A percentile compares a stretch with the other conserved stretches of the same genome.
Conservation (phyloP, 768 basidiomycete species). For the Floccularia luteovirens region DNA sequence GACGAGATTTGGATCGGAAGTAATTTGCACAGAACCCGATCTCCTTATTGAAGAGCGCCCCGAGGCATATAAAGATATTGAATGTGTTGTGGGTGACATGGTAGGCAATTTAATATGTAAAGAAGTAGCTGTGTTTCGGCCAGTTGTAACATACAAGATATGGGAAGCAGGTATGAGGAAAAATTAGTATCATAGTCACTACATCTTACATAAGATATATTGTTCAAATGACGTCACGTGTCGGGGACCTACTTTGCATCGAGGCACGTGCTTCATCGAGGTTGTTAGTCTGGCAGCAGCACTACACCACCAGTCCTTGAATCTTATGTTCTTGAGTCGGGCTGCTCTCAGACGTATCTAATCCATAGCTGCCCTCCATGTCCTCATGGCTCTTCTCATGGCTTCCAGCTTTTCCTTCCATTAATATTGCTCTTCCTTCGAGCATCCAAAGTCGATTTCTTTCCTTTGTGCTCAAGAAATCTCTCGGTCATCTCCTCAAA, state of each 20-base stretch:
- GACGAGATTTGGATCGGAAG: slow-evolving; percentile 25
- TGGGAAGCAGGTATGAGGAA: slow-evolving; percentile 13
- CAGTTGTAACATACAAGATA: slow-evolving; percentile 30
- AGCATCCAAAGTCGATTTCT: slow-evolving; percentile 83
- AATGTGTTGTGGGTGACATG: slow-evolving; percentile 27
- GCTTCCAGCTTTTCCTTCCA: slow-evolving; percentile 56
- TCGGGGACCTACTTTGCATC: too few species aligned
- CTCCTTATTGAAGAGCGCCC: slow-evolving; percentile 30
- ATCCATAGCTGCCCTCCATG: too few species aligned
- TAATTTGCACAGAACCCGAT: slow-evolving; percentile 25
- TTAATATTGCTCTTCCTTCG: slow-evolving; percentile 61
- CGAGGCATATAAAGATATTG: slow-evolving; percentile 28
- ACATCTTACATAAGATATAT: too few species aligned
- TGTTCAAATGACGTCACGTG: too few species aligned
- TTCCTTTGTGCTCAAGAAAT: slow-evolving; percentile 79
- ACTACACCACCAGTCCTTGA: too few species aligned
- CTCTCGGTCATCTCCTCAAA: slow-evolving; percentile 79
- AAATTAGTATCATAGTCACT: too few species aligned
- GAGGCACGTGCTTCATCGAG: too few species aligned
- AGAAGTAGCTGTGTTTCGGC: slow-evolving; percentile 21
- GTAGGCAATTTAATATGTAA: slow-evolving; percentile 17
- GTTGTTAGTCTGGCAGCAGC: too few species aligned
- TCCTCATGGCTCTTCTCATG: slow-evolving; percentile 50
- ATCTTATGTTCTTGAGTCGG: too few species aligned
- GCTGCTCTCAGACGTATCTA: too few species aligned